Base-by-base conservation (phyloP, 192 early-diverging fungal species). In the Phlyctochytrium bullatum region DNA sequence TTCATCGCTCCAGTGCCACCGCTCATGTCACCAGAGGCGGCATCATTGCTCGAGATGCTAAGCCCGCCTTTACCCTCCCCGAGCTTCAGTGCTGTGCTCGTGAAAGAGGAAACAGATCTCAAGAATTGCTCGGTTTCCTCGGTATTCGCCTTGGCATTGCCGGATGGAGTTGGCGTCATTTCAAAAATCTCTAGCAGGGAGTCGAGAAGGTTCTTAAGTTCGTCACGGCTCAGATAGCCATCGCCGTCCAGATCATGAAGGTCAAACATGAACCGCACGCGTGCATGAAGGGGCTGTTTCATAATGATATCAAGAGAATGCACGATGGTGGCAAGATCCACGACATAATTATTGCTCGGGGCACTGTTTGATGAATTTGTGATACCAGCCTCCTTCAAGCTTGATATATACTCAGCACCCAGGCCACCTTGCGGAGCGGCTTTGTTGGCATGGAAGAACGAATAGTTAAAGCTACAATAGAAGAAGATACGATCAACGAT, bases 201-300 rank as follows among this genome's bases (percentile, higher is more conserved):
- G 65, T 81, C 83, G 83, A 86, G 84, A 20, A 84, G 69, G 17
- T 79, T 78, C 57, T 86, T 86, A 4, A 86, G 70, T 62, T 86
- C 84, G 40, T 53, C 40, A 36, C 83, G 75, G 62, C 72, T 67
- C 69, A 86, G 57, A 59, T 80, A 84, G 4, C 78, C 78, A 60
- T 86, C 84, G 3, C 81, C 83, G 61, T 85, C 82, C 24, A 84
- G 29, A 71, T 85, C 82, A 66, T 86, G 80, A 0, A 86, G 60
- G 56, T 86, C 84, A 76, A 86, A 86, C 34, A 86, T 34, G 61
- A 84, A 86, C 40, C 83, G 58, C 50, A 86, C 59, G 24, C 83
- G 68, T 2, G 76, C 72, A 40, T 86, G 78, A 16, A 86, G 59
- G 2, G 84, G 73, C 61, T 86, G 80, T 33, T 81, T 80, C 76